Evolutionary conservation across 331 rosid species (phyloP), one percentile per base, ranked within the genome.

Genomic region (Pyrus hybrid): DNA sequence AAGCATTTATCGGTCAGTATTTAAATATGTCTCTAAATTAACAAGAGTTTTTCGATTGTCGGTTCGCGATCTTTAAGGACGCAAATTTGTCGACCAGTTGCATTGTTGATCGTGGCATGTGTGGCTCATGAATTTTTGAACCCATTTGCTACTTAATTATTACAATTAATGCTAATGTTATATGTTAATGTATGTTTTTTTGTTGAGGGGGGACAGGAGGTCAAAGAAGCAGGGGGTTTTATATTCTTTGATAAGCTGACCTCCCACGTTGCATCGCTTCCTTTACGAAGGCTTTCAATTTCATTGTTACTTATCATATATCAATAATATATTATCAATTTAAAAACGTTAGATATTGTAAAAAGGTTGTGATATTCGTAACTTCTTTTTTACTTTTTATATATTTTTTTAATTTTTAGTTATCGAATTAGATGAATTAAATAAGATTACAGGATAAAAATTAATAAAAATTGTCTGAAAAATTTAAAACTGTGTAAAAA

Each of bases 401-500:
- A 9, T 9, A 37, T 2, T 9, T 1, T 37, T 37, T 9, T 9
- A 9, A 37, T 1, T 37, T 37, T 37, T 1, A 37, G 1, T 9
- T 13, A 0, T 2, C 13, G 1, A 2, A 35, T 9, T 1, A 8
- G 0, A 35, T 35, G 4, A 35, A 35, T 8, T 8, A 0, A 35
- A 35, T 0, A 35, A 8, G 0, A 35, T 35, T 9, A 35, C 8
- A 35, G 2, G 0, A 35, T 35, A 35, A 0, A 8, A 2, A 2
- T 8, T 35, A 8, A 35, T 0, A 8, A 35, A 8, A 35, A 8
- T 8, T 8, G 1, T 35, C 0, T 8, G 1, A 37, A 0, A 37
- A 37, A 0, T 9, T 2, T 8, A 35, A 37, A 37, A 3, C 1
- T 8, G 13, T 37, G 1, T 37, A 2, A 37, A 37, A 8, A 37